These are phyloP conservation scores for Metschnikowia lunata DNA, from an alignment of 805 yeast genomes.

Conservation along the genomic window DNA sequence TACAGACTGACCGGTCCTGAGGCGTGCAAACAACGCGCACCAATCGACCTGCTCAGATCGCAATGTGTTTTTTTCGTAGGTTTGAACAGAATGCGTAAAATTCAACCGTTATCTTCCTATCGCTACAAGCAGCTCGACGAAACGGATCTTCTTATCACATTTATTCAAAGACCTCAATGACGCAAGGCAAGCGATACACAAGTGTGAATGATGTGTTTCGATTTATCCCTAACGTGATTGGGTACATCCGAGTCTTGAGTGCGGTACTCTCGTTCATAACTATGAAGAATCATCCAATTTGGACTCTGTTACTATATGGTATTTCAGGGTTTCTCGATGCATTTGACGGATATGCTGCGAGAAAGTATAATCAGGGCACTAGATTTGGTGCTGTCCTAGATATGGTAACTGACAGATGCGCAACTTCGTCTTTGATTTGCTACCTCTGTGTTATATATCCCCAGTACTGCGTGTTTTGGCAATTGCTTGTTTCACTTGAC, in stretches of 20 bases:
- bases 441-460: conserved; percentile 82
- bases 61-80: too few species aligned
- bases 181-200: too few species aligned
- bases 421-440: conserved; percentile 90
- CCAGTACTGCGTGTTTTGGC: conserved; percentile 63
- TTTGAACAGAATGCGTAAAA: too few species aligned
- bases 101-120: too few species aligned
- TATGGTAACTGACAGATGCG: conserved; percentile 98
- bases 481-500: conserved; percentile 75
- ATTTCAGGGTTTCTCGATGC: conserved; percentile 93
- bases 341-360: conserved; percentile 92
- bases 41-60: too few species aligned
- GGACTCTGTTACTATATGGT: conserved; percentile 73
- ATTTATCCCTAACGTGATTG: conserved; percentile 89
- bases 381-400: conserved; percentile 94
- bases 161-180: too few species aligned
- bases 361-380: conserved; percentile 83
- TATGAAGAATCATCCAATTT: conserved; percentile 80
- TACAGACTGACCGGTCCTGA: too few species aligned
- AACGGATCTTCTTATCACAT: too few species aligned
- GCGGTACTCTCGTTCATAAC: conserved; percentile 74
- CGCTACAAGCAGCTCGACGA: too few species aligned
- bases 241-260: conserved; percentile 78
- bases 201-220: conserved; percentile 50
- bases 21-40: too few species aligned